Conservation (phyloP, 2,329 filamentous ascomycete species). For the Fusarium nanum region DNA sequence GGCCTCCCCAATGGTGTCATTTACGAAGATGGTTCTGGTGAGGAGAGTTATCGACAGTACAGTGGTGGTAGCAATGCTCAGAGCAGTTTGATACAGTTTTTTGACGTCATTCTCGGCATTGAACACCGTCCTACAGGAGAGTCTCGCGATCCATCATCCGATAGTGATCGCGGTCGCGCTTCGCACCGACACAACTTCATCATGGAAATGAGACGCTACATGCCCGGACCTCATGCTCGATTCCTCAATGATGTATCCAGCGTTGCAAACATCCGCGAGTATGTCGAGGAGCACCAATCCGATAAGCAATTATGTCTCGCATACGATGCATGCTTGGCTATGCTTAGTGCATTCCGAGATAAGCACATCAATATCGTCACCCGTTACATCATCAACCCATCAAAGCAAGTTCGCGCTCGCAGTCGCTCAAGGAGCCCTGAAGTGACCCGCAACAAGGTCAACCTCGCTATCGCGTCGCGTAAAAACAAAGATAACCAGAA, state of each 20-base stretch:
- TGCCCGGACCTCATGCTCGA: constrained; percentile 91
- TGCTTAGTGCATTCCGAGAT: constrained; percentile 78
- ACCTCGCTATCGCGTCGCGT: constrained; percentile 71
- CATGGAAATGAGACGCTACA: constrained; percentile 95
- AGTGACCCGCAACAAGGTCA: constrained; percentile 62
- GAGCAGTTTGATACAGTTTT: constrained; percentile 96
- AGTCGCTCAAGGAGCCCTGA: constrained; percentile 70
- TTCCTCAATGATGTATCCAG: constrained; percentile 84
- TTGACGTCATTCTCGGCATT: constrained; percentile 90
- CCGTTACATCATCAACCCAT: constrained; percentile 93
- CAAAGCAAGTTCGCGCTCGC: constrained; percentile 76
- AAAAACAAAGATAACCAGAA: constrained; percentile 72
- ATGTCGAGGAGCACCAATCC: constrained; percentile 71
- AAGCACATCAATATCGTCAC: constrained; percentile 97
- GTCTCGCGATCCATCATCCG: constrained; percentile 61
- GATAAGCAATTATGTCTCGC: constrained; percentile 79
- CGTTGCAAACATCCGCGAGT: constrained; percentile 89
- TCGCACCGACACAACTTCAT: constrained; percentile 81
- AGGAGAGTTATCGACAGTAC: constrained; percentile 80
- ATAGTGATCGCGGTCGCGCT: constrained; percentile 58
- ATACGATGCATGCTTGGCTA: constrained; percentile 88
- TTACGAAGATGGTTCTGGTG: constrained; percentile 83
- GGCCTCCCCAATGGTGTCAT: constrained; percentile 88
- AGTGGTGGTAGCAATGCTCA: constrained; percentile 97
- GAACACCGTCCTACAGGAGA: constrained; percentile 91